phyloP scores from a whole-genome alignment of 345 rosid genomes.

The Citrus hindsii region DNA sequence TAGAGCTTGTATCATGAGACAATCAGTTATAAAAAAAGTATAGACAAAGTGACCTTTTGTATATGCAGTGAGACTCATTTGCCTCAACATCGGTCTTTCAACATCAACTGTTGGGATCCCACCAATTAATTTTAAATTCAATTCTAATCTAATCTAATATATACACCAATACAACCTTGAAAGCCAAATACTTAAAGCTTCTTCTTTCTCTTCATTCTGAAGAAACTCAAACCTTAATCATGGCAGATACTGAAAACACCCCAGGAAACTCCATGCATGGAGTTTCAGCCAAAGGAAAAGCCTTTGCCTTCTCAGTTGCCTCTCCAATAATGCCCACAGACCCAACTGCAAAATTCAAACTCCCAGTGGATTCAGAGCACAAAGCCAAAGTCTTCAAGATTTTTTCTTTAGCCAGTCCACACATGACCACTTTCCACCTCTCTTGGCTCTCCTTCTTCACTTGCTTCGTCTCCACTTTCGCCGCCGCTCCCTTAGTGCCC shows the following conservation, averaged over 20 bases:
- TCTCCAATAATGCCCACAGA: constrained; percentile 61
- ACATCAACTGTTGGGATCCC: background rate
- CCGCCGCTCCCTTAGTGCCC: constrained; percentile 86
- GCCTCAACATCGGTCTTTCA: background rate
- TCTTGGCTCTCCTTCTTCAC: constrained; percentile 93
- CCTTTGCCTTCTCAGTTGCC: constrained; percentile 56
- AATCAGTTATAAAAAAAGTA: background rate
- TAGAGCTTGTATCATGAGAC: background rate
- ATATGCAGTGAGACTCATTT: background rate
- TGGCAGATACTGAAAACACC: constrained; percentile 46
- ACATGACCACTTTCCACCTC: constrained; percentile 87
- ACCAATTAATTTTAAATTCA: background rate
- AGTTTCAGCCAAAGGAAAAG: constrained; percentile 61
- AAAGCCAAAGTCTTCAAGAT: constrained; percentile 70
- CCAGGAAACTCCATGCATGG: constrained; percentile 88
- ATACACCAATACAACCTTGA: background rate
- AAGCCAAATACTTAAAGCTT: background rate
- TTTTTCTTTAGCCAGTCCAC: constrained; percentile 73
- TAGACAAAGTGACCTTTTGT: background rate
- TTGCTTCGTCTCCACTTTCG: constrained; percentile 83
- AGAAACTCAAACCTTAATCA: background rate
- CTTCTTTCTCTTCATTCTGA: background rate
- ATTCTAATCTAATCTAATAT: background rate
- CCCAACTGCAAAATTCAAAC: constrained; percentile 50
- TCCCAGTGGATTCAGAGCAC: constrained; percentile 84